Percentiles rank a stretch among this genome's conserved stretches.
Conservation (phyloP, 2,329 filamentous ascomycete genomes). For the Fusarium siculi region DNA sequence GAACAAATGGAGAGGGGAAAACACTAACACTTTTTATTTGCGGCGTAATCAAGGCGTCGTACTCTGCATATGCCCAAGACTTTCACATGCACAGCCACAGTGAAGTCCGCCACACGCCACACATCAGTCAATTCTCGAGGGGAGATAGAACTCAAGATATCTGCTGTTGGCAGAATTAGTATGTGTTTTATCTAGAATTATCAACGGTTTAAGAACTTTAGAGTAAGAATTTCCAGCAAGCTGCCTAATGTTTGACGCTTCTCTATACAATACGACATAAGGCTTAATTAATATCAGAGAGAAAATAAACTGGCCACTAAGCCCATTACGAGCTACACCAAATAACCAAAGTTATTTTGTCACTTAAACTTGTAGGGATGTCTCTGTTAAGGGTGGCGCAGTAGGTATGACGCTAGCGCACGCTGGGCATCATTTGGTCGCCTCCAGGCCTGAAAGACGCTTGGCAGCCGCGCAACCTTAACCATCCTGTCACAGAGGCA, state of each 20-base stretch:
- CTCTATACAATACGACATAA: background rate
- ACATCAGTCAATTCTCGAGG: background rate
- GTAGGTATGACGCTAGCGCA: constrained; percentile 13
- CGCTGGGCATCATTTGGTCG: constrained; percentile 24
- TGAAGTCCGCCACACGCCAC: background rate
- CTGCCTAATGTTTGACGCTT: background rate
- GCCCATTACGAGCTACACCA: background rate
- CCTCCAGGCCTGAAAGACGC: constrained; percentile 23
- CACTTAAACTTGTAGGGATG: background rate
- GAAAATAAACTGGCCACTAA: background rate
- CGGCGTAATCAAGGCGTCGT: background rate
- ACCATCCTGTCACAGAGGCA: constrained; percentile 25
- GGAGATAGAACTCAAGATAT: background rate
- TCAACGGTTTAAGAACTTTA: accelerated
- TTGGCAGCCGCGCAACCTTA: constrained; percentile 35
- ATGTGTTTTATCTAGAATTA: accelerated
- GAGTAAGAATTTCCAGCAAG: background rate
- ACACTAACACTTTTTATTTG: background rate
- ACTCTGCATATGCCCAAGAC: background rate
- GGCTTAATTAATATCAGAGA: accelerated
- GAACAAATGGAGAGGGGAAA: background rate
- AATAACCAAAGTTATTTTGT: background rate
- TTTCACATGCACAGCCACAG: background rate
- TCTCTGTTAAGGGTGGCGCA: constrained; percentile 30
- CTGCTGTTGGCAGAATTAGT: background rate